These are phyloP conservation scores for Beauveria rudraprayagi DNA, from an alignment of 2,329 filamentous ascomycete genomes.

Conservation along the genomic window DNA sequence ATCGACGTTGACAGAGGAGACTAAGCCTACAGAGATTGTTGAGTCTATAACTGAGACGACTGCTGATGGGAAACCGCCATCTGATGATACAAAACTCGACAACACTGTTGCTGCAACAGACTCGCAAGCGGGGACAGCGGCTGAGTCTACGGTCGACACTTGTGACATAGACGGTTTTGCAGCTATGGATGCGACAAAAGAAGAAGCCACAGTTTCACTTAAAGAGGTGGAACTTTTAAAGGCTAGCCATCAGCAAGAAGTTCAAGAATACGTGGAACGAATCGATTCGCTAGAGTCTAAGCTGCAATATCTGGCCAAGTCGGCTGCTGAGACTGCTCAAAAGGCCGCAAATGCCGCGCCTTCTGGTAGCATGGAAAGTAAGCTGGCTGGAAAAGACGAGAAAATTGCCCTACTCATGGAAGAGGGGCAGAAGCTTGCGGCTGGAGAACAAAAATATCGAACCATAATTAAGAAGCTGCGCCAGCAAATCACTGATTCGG, in stretches of 20 bases:
- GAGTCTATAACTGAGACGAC: not conserved
- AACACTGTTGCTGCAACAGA: not conserved
- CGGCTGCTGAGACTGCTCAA: slow-evolving; percentile 68
- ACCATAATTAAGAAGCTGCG: slow-evolving; percentile 76
- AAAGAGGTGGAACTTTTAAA: slow-evolving; percentile 19
- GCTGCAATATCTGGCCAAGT: slow-evolving; percentile 76
- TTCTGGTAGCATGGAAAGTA: slow-evolving; percentile 62
- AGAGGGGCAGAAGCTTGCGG: slow-evolving; percentile 83
- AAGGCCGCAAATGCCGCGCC: slow-evolving; percentile 55
- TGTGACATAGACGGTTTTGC: not conserved
- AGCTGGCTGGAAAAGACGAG: slow-evolving; percentile 81
- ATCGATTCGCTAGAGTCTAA: slow-evolving; percentile 92
- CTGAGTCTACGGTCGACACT: not conserved
- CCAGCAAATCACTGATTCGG: slow-evolving; percentile 54
- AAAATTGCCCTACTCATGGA: slow-evolving; percentile 85
- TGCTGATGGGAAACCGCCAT: not conserved
- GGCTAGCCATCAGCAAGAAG: slow-evolving; percentile 62
- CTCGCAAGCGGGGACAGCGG: not conserved
- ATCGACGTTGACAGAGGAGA: not conserved
- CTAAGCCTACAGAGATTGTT: not conserved
- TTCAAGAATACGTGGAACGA: slow-evolving; percentile 74
- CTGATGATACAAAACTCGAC: not conserved
- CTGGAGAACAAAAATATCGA: slow-evolving; percentile 77
- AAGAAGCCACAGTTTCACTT: not conserved
- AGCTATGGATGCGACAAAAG: not conserved